Evolutionary conservation across 2,329 filamentous ascomycete genomes (phyloP).

Genomic region (Trichoderma simmonsii): DNA sequence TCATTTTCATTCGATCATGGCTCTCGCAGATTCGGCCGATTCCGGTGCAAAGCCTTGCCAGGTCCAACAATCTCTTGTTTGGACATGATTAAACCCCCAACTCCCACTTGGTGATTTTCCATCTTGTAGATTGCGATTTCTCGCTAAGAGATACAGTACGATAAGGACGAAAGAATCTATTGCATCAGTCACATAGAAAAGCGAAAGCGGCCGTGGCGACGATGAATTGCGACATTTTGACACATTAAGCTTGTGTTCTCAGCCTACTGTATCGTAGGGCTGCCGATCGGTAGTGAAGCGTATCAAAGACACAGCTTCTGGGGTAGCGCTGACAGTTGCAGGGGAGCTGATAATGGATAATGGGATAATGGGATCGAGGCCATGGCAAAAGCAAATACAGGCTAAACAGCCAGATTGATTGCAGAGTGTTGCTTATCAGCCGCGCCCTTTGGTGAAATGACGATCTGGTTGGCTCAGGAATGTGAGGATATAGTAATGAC

Average conservation of each 20-base stretch:
- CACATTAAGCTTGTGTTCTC: not conserved
- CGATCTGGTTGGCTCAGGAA: not conserved
- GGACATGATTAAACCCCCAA: not conserved
- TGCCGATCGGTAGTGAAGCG: not conserved
- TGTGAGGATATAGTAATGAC: not conserved
- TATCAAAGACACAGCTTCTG: not conserved
- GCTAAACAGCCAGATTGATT: not conserved
- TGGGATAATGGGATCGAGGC: not conserved
- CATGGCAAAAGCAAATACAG: not conserved
- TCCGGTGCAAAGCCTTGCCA: not conserved
- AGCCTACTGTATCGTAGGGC: not conserved
- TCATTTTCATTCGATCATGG: not conserved
- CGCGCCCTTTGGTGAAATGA: not conserved
- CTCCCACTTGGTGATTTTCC: not conserved
- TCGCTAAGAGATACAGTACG: not conserved
- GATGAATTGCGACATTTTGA: not conserved
- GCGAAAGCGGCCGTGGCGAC: not conserved
- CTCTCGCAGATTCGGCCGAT: not conserved
- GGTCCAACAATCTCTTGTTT: not conserved
- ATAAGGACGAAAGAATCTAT: not conserved
- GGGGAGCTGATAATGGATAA: not conserved
- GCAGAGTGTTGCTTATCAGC: not conserved
- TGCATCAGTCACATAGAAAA: not conserved
- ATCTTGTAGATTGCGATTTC: not conserved
- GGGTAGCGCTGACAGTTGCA: not conserved